These are phyloP conservation scores for Penicillium malachiteum DNA, from an alignment of 495 filamentous ascomycete species.

Conservation along the genomic window DNA sequence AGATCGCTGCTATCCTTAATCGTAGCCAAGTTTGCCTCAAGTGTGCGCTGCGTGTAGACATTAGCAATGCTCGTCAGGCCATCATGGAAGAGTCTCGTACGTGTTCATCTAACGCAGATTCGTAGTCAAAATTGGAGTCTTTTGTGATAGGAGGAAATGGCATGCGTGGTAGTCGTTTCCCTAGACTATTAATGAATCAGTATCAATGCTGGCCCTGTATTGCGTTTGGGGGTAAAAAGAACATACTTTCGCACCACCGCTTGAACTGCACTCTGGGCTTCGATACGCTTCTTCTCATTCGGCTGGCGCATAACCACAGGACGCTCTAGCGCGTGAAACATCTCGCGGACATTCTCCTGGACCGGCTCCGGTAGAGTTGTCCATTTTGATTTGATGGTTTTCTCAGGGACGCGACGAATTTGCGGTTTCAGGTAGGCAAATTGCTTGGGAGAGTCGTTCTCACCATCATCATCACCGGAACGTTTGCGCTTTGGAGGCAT, in stretches of 20 bases:
- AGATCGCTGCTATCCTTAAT: slow-evolving; percentile 54
- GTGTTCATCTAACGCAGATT: slow-evolving; percentile 58
- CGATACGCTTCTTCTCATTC: slow-evolving; percentile 54
- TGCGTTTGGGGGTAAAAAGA: not conserved
- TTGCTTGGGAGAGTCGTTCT: slow-evolving; percentile 26
- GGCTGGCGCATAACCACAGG: slow-evolving; percentile 54
- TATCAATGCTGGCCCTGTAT: not conserved
- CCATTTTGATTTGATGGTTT: slow-evolving; percentile 60
- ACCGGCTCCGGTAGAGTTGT: slow-evolving; percentile 49
- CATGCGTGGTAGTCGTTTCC: slow-evolving; percentile 52
- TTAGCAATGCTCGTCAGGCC: slow-evolving; percentile 7
- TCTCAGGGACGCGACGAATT: slow-evolving; percentile 53
- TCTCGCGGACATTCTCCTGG: slow-evolving; percentile 50
- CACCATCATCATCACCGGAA: slow-evolving; percentile 20
- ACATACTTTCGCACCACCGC: slow-evolving; percentile 47
- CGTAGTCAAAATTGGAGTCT: slow-evolving; percentile 59
- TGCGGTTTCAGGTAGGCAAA: slow-evolving; percentile 49
- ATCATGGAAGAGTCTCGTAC: slow-evolving; percentile 25
- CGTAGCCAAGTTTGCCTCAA: slow-evolving; percentile 54
- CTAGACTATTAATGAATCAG: slow-evolving; percentile 31
- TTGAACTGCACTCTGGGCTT: slow-evolving; percentile 54
- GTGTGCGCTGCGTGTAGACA: slow-evolving; percentile 32
- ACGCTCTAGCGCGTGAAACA: slow-evolving; percentile 54
- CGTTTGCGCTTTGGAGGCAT: slow-evolving; percentile 44
- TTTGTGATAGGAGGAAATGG: slow-evolving; percentile 59